Evolutionary conservation across 2,329 filamentous ascomycete species (phyloP).

Genomic region (Neospermospora avenae): DNA sequence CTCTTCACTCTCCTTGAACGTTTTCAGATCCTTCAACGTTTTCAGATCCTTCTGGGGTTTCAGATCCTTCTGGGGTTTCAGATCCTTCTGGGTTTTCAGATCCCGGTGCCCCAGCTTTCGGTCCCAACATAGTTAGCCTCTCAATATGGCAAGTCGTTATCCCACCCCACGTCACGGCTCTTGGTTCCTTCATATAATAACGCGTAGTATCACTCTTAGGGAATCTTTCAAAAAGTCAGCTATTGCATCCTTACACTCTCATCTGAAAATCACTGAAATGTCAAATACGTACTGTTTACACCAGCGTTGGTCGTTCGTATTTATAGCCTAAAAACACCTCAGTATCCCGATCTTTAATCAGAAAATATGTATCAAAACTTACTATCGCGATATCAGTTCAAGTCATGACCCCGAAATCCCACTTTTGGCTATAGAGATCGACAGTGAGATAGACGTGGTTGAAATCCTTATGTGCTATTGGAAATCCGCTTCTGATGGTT

Average conservation of each 20-base stretch:
- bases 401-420: conserved; percentile 40
- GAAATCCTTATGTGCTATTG: conserved; percentile 39
- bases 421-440: conserved; percentile 38
- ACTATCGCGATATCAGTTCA: conserved; percentile 27
- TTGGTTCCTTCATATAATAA: conserved; percentile 37
- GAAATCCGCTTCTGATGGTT: conserved; percentile 36
- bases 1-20: too few species aligned
- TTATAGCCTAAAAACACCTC: too few species aligned
- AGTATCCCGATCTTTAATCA: too few species aligned
- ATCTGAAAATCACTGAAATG: neutral
- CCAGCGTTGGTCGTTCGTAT: too few species aligned
- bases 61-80: too few species aligned
- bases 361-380: neutral
- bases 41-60: too few species aligned
- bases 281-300: too few species aligned
- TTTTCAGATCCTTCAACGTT: too few species aligned
- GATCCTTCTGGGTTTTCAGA: neutral
- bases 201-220: conserved; percentile 30
- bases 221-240: neutral
- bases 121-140: conserved; percentile 15
- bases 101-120: neutral
- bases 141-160: conserved; percentile 26
- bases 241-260: neutral
- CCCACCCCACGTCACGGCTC: conserved; percentile 35
- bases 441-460: conserved; percentile 41